Evolutionary conservation across 106 monocot genomes (phyloP).

Genomic region (Dendrobium catenatum): DNA sequence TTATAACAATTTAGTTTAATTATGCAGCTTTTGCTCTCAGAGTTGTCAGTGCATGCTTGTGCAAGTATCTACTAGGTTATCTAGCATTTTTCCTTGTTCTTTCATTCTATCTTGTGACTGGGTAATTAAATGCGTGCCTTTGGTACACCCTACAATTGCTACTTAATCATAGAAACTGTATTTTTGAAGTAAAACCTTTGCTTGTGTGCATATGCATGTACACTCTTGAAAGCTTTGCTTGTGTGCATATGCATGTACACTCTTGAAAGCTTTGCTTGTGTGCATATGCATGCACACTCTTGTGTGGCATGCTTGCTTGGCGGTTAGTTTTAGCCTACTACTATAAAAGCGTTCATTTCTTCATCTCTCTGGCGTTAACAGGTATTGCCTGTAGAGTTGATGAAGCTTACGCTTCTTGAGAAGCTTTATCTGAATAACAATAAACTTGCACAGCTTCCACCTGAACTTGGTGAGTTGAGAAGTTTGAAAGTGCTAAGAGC

Average conservation of each 20-base stretch:
- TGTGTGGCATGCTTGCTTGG: too few relatives aligned
- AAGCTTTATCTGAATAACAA: constrained; percentile 89
- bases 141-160: too few relatives aligned
- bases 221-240: too few relatives aligned
- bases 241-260: too few relatives aligned
- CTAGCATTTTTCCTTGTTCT: not conserved
- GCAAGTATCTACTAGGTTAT: not conserved
- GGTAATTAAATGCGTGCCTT: too few relatives aligned
- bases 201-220: too few relatives aligned
- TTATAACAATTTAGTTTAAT: not conserved
- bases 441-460: constrained; percentile 64
- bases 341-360: not conserved
- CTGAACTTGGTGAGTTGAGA: constrained; percentile 85
- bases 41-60: not conserved
- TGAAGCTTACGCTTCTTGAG: constrained; percentile 63
- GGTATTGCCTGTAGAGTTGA: constrained; percentile 83
- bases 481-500: constrained; percentile 75
- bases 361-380: constrained; percentile 10
- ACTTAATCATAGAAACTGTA: too few relatives aligned
- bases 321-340: too few relatives aligned
- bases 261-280: too few relatives aligned
- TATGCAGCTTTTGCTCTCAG: not conserved
- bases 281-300: too few relatives aligned
- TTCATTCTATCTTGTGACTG: not conserved
- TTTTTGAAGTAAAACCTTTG: too few relatives aligned